These are phyloP conservation scores for Solanum hybrid DNA, from an alignment of 305 asterid genomes.

Conservation along the genomic window DNA sequence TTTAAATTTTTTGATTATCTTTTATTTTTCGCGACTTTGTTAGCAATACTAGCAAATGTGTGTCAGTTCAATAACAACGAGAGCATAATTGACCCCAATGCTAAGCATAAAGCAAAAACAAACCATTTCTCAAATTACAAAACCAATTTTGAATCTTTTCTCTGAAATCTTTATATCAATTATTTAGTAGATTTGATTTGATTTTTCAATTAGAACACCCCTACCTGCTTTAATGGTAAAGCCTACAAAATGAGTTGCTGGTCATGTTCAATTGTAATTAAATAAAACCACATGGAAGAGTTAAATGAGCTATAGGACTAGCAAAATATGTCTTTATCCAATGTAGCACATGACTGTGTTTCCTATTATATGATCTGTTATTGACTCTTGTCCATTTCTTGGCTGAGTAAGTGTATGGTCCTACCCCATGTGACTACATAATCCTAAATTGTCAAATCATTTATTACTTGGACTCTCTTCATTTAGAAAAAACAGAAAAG, in stretches of 20 bases:
- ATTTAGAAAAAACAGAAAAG: neutral
- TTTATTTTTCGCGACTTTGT: neutral
- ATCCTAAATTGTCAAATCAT: neutral
- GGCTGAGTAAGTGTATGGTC: conserved; percentile 9
- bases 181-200: neutral
- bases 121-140: neutral
- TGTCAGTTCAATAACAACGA: neutral
- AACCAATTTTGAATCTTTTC: neutral
- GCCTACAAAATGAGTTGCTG: neutral
- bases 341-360: conserved; percentile 31
- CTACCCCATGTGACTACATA: conserved; percentile 30
- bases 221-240: neutral
- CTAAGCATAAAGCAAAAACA: neutral
- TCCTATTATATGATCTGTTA: neutral
- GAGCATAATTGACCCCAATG: neutral
- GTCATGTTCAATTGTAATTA: neutral
- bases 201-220: neutral
- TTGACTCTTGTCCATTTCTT: neutral
- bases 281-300: conserved; percentile 5
- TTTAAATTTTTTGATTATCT: neutral
- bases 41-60: neutral
- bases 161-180: neutral
- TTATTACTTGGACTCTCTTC: neutral
- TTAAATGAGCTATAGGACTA: conserved; percentile 9
- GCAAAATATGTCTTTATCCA: neutral